Percentiles rank a stretch among this genome's conserved stretches.
phyloP scores from a whole-genome alignment of 108 stramenopile species.

The Cyclotella atomus region DNA sequence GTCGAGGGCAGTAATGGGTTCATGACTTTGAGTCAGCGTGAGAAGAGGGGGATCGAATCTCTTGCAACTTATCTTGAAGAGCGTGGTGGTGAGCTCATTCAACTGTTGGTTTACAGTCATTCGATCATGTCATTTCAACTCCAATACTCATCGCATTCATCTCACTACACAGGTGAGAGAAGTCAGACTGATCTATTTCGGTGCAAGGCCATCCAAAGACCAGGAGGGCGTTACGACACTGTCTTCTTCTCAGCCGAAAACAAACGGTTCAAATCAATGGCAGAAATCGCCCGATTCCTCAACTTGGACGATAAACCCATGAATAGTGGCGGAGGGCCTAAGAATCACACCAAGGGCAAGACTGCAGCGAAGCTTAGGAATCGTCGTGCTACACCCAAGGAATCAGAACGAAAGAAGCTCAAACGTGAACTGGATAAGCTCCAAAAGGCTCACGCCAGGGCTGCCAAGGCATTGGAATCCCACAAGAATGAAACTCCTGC shows the following conservation, averaged over 20 bases:
- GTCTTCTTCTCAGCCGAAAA: constrained; percentile 71
- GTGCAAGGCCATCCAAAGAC: constrained; percentile 48
- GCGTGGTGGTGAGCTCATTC: constrained; percentile 51
- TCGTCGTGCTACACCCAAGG: constrained; percentile 35
- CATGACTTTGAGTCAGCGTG: constrained; percentile 65
- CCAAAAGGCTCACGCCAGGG: constrained; percentile 60
- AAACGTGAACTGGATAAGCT: constrained; percentile 79
- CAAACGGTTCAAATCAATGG: constrained; percentile 79
- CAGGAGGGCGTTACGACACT: constrained; percentile 71
- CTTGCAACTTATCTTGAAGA: constrained; percentile 69
- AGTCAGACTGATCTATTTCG: constrained; percentile 40
- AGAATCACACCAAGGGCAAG: constrained; percentile 11
- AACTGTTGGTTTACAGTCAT: neutral
- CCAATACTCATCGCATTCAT: neutral
- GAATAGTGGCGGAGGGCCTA: constrained; percentile 38
- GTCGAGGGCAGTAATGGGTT: constrained; percentile 34
- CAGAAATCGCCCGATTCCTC: constrained; percentile 74
- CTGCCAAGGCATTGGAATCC: constrained; percentile 72
- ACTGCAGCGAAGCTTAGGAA: neutral
- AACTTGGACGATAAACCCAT: constrained; percentile 51
- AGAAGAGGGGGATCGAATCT: constrained; percentile 70
- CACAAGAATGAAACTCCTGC: constrained; percentile 67
- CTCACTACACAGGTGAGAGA: constrained; percentile 29
- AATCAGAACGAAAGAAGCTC: constrained; percentile 73
- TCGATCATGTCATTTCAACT: neutral